Evolutionary conservation across 352 stramenopile species (phyloP).

Genomic region (Lagenidium sp.): DNA sequence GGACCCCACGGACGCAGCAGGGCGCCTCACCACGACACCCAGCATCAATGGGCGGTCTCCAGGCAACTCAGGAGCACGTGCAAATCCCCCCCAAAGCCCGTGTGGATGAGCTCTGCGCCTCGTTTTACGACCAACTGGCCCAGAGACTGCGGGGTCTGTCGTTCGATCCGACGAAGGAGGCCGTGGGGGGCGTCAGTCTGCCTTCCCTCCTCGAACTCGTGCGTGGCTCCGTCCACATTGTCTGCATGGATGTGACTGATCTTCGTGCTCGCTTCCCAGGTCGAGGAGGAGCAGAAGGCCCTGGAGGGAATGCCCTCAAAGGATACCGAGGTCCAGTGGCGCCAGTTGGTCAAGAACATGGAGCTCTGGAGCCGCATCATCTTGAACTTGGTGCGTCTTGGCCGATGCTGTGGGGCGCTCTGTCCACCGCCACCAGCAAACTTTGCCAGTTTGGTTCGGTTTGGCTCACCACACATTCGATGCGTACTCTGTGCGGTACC

Average conservation of each 20-base stretch:
- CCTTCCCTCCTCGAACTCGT: conserved; percentile 43
- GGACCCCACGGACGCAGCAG: conserved; percentile 22
- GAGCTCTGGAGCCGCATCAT: conserved; percentile 82
- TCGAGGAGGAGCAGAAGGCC: conserved; percentile 29
- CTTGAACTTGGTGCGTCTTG: conserved; percentile 61
- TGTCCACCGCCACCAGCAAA: no score
- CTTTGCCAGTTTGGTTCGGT: no score
- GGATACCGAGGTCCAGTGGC: conserved; percentile 60
- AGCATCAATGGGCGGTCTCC: conserved; percentile 15
- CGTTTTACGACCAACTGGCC: conserved; percentile 57
- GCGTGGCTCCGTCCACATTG: neutral
- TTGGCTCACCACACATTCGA: no score
- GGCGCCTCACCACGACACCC: conserved; percentile 2
- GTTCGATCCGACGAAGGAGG: conserved; percentile 10
- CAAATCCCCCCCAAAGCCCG: conserved; percentile 42
- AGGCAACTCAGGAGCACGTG: conserved; percentile 59
- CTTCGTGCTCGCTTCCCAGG: conserved; percentile 9
- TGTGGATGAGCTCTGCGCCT: conserved; percentile 42
- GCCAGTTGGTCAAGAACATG: conserved; percentile 78
- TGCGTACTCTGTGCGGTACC: no score
- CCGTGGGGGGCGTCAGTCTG: conserved; percentile 7
- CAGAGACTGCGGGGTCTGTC: conserved; percentile 29
- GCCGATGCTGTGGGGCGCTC: no score
- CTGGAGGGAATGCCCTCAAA: conserved; percentile 13
- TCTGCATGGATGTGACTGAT: neutral